A percentile compares a stretch with the other conserved stretches of the same genome.
These are phyloP conservation scores for Kodamaea ohmeri DNA, from an alignment of 1,139 yeast species.

Conservation along the genomic window DNA sequence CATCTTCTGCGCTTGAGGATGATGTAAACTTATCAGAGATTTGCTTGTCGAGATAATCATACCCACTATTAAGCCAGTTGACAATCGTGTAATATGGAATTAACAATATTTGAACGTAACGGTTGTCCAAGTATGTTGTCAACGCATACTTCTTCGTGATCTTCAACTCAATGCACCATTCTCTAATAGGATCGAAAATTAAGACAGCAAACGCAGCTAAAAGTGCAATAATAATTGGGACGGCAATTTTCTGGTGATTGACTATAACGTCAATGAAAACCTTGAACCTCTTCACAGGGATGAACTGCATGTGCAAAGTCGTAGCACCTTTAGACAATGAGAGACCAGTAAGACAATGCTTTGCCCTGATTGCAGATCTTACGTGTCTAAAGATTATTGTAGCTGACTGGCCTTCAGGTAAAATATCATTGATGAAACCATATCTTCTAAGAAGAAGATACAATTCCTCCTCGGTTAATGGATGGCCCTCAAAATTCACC, in stretches of 20 bases:
- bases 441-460: constrained; percentile 83
- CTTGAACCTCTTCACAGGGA: constrained; percentile 52
- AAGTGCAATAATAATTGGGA: constrained; percentile 50
- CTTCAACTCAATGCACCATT: constrained; percentile 72
- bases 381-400: constrained; percentile 52
- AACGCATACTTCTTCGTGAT: constrained; percentile 52
- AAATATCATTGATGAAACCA: constrained; percentile 76
- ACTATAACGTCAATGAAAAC: constrained; percentile 53
- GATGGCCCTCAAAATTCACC: constrained; percentile 70
- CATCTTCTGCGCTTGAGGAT: constrained; percentile 15
- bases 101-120: constrained; percentile 26
- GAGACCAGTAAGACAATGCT: constrained; percentile 86
- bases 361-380: constrained; percentile 79
- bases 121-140: constrained; percentile 31
- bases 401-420: constrained; percentile 53
- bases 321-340: constrained; percentile 52
- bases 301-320: constrained; percentile 69
- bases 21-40: constrained; percentile 5
- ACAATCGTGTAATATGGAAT: constrained; percentile 26
- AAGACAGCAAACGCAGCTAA: constrained; percentile 77
- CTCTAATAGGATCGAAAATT: constrained; percentile 89
- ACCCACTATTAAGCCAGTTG: constrained; percentile 30
- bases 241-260: constrained; percentile 79
- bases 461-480: constrained; percentile 78
- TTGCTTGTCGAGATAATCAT: constrained; percentile 22